Evolutionary conservation across 164 flowering plant genomes (phyloP), one percentile per base, ranked within the genome.

Genomic region (Tetrastigma voinierianum): DNA sequence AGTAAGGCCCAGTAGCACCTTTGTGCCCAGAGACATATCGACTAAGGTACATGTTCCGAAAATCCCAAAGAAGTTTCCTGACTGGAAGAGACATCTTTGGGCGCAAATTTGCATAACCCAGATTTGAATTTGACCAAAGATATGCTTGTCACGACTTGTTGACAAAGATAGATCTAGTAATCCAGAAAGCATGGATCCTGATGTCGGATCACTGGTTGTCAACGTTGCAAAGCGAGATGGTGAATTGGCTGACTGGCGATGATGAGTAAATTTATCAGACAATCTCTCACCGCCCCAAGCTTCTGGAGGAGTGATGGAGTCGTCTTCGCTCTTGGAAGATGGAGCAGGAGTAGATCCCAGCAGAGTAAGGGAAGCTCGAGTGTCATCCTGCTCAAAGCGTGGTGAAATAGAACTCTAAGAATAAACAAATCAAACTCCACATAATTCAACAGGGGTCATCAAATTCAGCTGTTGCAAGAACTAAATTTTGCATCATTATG

Each of bases 251-350:
- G 85, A 65, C 67, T 72, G 88, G 46, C 86, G 92, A n/a, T 69
- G 70, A 64, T 80, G 82, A 46, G 68, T 23, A 18, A 80, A 68
- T 69, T 86, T 92, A 68, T 90, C 95, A 23, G 87, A 76, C 20
- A 83, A 70, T 68, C 65, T 79, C 76, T 90, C 96, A 61, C 91
- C 98, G 72, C 98, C 96, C 96, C 96, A 93, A 66, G 97, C 95
- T 83, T 93, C 99, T 56, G 95, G 98, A 73, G 97, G 95, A 59
- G 96, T 87, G 51, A 84, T 72, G 62, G 88, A 84, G 21, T 81
- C 64, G 23, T 84, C 91, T 46, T 86, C 90, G 70, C 73, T 76
- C 66, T 67, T 84, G 21, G 83, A 70, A 70, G 88, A 71, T 73
- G 90, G 73, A 67, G 79, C 11, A 43, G 91, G 85, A 57, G 87